Evolutionary conservation across 345 rosid genomes (phyloP), one percentile per base, ranked within the genome.

Genomic region (Pistacia integerrima): DNA sequence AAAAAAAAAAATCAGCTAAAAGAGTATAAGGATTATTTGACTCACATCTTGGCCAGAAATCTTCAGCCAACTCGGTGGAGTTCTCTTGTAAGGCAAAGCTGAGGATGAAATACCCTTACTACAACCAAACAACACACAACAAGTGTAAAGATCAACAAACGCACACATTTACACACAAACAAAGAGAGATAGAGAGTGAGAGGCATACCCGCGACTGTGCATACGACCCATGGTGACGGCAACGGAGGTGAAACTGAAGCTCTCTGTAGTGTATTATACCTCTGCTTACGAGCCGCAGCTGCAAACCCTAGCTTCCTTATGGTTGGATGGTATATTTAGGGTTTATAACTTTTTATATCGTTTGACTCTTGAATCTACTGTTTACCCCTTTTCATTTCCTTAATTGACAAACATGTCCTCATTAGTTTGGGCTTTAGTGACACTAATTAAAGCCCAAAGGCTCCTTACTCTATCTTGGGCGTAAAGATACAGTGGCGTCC

Each of bases 41-140:
- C 85, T 90, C 67, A 90, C 94, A 82, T 91, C 94, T 69, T 85
- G 90, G 60, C 89, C 1, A 3, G 88, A 61, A 75, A 80, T 80
- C 80, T 88, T 88, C 74, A 88, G 87, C 91, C 91, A 88, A 30
- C 87, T 84, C 0, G 89, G 91, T 11, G 89, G 86, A 8, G 89
- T 88, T 56, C 91, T 82, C 82, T 88, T 88, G 79, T 85, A 88
- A 18, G 91, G 91, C 58, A 84, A 63, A 60, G 91, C 91, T 9
- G 91, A 85, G 49, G 91, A 83, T 1, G 91, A 88, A 70, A 88
- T 88, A 80, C 91, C 91, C 87, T 88, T 88, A 66, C 90, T 87
- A 64, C 49, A 72, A 72, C 3, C 41, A 68, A 49, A 59, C 18
- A 20, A 46, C 54, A 36, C 10, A 30, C 1, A 49, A 35, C 12